Base-by-base conservation (phyloP, 257 asterid species). In the Nicotiana obtusifolia region DNA sequence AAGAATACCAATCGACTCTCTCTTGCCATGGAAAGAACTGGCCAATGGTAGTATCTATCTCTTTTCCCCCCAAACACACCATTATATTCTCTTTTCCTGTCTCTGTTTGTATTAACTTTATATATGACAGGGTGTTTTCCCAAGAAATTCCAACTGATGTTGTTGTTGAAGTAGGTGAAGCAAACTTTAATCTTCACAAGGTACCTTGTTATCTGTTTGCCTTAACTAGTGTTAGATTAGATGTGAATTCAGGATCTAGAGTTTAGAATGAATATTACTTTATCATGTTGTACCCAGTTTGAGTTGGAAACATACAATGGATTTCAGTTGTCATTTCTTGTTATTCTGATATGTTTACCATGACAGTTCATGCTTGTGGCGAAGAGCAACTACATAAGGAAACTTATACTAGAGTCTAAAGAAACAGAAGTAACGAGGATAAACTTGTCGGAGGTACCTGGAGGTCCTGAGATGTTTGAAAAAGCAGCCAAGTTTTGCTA, bases 401-500 rank as follows among this genome's bases (percentile, higher is more conserved):
- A 89, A 53, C 69, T 94, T 80, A 90, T 94, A 57, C 82, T 94
- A 3, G 99, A 93, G 14, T 86, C 93, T 1, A 90, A 91, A 31
- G 97, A 92, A 61, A 80, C 91, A 2, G 99, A 93, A 69, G 30
- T 89, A 78, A 88, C 93, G 7, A 86, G 90, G 81, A 89, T 96
- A 69, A 79, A 91, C 66, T 91, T 96, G 24, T 91, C 98, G 0
- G 92, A 86, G 52, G 90, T 96, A 2, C 98, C 99, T 0, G 99
- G 99, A 3, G 99, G 99, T 9, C 92, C 98, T 15, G 97, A 96
- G 76, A 91, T 90, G 35, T 96, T 96, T 37, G 99, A 96, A 49
- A 96, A 91, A 65, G 90, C 99, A 6, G 98, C 99, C 0, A 96
- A 94, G 57, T 96, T 96, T 83, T 96, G 99, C 87, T 96, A 94